These are phyloP conservation scores for Atalantia buxifolia DNA, from an alignment of 345 rosid genomes.

Conservation along the genomic window DNA sequence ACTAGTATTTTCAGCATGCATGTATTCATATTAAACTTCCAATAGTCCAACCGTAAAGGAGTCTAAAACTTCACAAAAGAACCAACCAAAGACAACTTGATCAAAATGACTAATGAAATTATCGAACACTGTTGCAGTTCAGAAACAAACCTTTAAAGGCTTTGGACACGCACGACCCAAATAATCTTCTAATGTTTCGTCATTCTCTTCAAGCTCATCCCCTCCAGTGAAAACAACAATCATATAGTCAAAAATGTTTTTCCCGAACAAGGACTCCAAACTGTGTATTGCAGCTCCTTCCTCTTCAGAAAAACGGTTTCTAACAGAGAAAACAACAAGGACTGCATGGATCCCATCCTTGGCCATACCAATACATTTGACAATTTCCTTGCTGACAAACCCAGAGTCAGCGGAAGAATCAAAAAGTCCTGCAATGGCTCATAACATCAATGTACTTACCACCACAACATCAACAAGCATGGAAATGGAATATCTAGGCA, in stretches of 20 bases:
- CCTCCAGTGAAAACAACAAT: slow-evolving; percentile 90
- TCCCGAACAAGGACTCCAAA: slow-evolving; percentile 75
- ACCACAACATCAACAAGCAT: slow-evolving; percentile 12
- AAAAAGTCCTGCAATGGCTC: slow-evolving; percentile 61
- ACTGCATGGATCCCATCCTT: slow-evolving; percentile 89
- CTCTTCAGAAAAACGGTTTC: slow-evolving; percentile 62
- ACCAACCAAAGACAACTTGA: background rate
- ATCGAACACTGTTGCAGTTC: background rate
- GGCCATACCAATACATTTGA: slow-evolving; percentile 72
- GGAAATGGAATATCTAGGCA: background rate
- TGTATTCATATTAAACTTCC: background rate
- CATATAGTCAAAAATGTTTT: slow-evolving; percentile 68
- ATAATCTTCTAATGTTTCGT: slow-evolving; percentile 75
- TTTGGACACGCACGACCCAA: slow-evolving; percentile 60
- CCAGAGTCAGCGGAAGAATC: slow-evolving; percentile 62
- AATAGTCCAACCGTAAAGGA: background rate
- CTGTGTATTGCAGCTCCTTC: slow-evolving; percentile 59
- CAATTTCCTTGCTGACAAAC: slow-evolving; percentile 74
- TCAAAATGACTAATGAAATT: background rate
- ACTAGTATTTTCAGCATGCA: background rate
- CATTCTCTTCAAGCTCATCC: slow-evolving; percentile 79
- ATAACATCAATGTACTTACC: slow-evolving; percentile 1
- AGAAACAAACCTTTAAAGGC: slow-evolving; percentile 62
- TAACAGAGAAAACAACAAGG: slow-evolving; percentile 61
- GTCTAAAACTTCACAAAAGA: background rate